Conservation (phyloP, 2,329 filamentous ascomycete species). For the Escovopsis weberi region DNA sequence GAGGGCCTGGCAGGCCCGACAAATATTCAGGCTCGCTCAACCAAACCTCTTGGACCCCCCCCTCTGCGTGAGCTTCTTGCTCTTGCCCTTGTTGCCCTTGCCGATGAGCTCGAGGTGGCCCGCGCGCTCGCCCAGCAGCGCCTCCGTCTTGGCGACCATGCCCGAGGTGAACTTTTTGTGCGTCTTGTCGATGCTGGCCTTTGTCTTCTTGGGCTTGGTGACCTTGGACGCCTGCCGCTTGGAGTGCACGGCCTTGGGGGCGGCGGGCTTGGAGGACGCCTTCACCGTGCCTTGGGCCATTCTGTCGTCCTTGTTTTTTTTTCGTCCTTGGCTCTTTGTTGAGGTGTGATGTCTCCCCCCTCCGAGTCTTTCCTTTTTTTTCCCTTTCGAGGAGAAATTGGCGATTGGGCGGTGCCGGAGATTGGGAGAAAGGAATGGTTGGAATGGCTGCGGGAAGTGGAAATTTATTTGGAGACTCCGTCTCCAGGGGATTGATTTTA, state of each 20-base stretch:
- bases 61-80: slow-evolving; percentile 25
- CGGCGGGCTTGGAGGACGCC: slow-evolving; percentile 26
- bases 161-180: slow-evolving; percentile 41
- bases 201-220: slow-evolving; percentile 33
- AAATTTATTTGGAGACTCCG: not conserved
- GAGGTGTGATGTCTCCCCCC: not conserved
- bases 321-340: not conserved
- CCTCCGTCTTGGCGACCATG: slow-evolving; percentile 40
- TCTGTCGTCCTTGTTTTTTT: slow-evolving; percentile 4
- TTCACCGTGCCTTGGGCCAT: slow-evolving; percentile 45
- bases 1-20: too few relatives aligned
- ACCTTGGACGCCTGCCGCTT: slow-evolving; percentile 31
- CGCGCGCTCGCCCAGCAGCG: slow-evolving; percentile 42
- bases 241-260: slow-evolving; percentile 26
- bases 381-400: too few relatives aligned
- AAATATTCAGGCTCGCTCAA: slow-evolving; percentile 16
- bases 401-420: too few relatives aligned
- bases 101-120: slow-evolving; percentile 47
- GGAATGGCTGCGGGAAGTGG: not conserved
- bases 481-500: too few relatives aligned
- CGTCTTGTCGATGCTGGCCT: slow-evolving; percentile 34
- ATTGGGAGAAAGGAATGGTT: too few relatives aligned
- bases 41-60: slow-evolving; percentile 43
- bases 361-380: too few relatives aligned
- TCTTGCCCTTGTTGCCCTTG: slow-evolving; percentile 33